A percentile compares a stretch with the other conserved stretches of the same genome.
phyloP scores from a whole-genome alignment of 2,329 filamentous ascomycete species.

The Beauveria medogensis region DNA sequence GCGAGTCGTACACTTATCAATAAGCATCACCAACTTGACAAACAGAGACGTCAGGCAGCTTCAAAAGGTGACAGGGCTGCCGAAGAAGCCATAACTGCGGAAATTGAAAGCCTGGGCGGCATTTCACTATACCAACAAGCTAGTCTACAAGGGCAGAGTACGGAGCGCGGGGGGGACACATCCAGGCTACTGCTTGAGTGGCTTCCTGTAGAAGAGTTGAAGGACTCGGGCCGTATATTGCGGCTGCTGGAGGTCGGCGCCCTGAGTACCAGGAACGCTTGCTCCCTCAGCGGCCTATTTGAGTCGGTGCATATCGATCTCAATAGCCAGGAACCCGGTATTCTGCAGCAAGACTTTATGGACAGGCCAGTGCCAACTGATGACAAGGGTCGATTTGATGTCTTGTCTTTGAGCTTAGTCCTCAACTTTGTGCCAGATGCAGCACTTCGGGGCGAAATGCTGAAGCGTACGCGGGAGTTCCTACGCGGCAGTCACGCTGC shows the following conservation, averaged over 20 bases:
- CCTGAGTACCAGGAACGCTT: constrained; percentile 75
- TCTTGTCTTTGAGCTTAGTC: constrained; percentile 86
- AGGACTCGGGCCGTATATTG: constrained; percentile 26
- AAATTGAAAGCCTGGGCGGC: constrained; percentile 52
- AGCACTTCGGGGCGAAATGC: constrained; percentile 71
- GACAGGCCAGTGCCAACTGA: constrained; percentile 62
- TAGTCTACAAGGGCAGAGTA: constrained; percentile 59
- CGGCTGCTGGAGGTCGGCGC: constrained; percentile 84
- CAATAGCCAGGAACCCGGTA: constrained; percentile 74
- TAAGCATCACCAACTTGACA: constrained; percentile 56
- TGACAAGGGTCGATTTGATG: constrained; percentile 64
- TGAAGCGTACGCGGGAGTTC: constrained; percentile 66
- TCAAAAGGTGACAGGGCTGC: constrained; percentile 40
- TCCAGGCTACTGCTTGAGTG: constrained; percentile 57
- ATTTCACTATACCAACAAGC: constrained; percentile 58
- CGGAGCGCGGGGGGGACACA: constrained; percentile 59
- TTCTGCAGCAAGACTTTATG: constrained; percentile 92
- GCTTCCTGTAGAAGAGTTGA: constrained; percentile 34
- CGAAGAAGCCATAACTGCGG: constrained; percentile 38
- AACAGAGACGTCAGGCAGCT: constrained; percentile 49
- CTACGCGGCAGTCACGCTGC: constrained; percentile 32
- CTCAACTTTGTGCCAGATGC: constrained; percentile 89
- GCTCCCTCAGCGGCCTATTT: constrained; percentile 64
- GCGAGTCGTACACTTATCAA: constrained; percentile 58
- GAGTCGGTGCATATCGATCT: constrained; percentile 80